A percentile compares a stretch with the other conserved stretches of the same genome.
phyloP scores from a whole-genome alignment of 1,284 basidiomycete species.

The Ustilago xerochloae region DNA sequence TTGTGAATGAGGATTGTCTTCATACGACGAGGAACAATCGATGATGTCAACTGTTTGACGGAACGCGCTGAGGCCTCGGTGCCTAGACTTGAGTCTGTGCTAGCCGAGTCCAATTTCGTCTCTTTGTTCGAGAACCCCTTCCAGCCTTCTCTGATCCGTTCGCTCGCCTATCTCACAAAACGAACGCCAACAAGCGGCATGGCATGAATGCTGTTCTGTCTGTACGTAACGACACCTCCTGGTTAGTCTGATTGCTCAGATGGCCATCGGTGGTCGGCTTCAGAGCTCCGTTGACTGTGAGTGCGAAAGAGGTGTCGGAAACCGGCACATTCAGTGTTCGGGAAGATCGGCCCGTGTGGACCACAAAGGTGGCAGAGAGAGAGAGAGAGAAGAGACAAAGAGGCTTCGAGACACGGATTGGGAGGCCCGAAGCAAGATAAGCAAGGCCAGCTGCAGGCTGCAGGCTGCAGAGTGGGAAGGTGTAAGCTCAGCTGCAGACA shows the following conservation, averaged over 20 bases:
- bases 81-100: background rate
- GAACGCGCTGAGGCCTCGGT: background rate
- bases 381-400: background rate
- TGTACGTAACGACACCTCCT: no score
- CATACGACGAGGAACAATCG: background rate
- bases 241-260: no score
- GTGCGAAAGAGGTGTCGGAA: background rate
- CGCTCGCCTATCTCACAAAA: background rate
- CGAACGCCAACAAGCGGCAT: background rate
- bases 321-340: background rate
- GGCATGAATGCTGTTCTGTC: no score
- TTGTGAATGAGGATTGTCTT: no score
- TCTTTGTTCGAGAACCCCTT: background rate
- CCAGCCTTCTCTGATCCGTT: background rate
- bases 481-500: slow-evolving; percentile 27
- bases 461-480: no score
- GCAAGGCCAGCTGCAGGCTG: background rate
- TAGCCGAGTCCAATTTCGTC: background rate
- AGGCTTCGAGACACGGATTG: slow-evolving; percentile 11
- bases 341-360: slow-evolving; percentile 12
- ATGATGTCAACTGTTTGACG: background rate
- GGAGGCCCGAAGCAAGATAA: background rate
- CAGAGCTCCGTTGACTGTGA: no score
- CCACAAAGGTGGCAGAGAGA: background rate
- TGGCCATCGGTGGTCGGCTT: no score